A percentile compares a stretch with the other conserved stretches of the same genome.
These are phyloP conservation scores for Boletellus deceptivus DNA, from an alignment of 1,284 basidiomycete genomes.

Conservation along the genomic window DNA sequence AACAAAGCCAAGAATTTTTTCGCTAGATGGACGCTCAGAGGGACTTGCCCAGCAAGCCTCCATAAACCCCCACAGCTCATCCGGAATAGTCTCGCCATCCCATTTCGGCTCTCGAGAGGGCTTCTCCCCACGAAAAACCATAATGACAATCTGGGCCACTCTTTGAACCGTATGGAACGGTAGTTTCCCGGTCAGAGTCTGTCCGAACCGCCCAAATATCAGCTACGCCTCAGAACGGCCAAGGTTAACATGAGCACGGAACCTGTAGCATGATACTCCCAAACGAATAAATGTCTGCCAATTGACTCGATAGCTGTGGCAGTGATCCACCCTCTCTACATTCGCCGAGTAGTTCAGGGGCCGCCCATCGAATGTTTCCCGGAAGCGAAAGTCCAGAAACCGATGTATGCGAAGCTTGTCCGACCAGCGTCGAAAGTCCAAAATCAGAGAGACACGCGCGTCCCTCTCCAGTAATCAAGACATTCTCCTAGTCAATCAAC, in stretches of 20 bases:
- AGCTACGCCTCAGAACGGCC: background rate
- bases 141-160: slow-evolving; percentile 22
- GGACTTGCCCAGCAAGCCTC: slow-evolving; percentile 20
- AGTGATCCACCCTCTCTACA: slow-evolving; percentile 2
- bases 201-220: background rate
- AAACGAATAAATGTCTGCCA: slow-evolving; percentile 29
- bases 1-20: slow-evolving; percentile 13
- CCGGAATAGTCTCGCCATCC: slow-evolving; percentile 23
- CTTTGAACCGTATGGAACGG: slow-evolving; percentile 23
- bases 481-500: slow-evolving; percentile 23
- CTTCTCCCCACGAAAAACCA: slow-evolving; percentile 7
- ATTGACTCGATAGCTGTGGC: slow-evolving; percentile 20
- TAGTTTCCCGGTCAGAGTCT: slow-evolving; percentile 26
- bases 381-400: slow-evolving; percentile 19
- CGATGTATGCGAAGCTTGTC: slow-evolving; percentile 23
- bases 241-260: background rate
- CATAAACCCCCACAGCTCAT: slow-evolving; percentile 27
- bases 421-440: slow-evolving; percentile 31
- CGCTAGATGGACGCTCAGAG: slow-evolving; percentile 17
- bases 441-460: slow-evolving; percentile 27
- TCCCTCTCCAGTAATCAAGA: slow-evolving; percentile 30
- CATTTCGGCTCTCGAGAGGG: slow-evolving; percentile 17
- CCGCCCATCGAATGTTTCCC: slow-evolving; percentile 32
- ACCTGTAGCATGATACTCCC: slow-evolving; percentile 32
- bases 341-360: slow-evolving; percentile 20